phyloP scores from a whole-genome alignment of 163 green algal species.

The Trebouxiophyceae sp. region DNA sequence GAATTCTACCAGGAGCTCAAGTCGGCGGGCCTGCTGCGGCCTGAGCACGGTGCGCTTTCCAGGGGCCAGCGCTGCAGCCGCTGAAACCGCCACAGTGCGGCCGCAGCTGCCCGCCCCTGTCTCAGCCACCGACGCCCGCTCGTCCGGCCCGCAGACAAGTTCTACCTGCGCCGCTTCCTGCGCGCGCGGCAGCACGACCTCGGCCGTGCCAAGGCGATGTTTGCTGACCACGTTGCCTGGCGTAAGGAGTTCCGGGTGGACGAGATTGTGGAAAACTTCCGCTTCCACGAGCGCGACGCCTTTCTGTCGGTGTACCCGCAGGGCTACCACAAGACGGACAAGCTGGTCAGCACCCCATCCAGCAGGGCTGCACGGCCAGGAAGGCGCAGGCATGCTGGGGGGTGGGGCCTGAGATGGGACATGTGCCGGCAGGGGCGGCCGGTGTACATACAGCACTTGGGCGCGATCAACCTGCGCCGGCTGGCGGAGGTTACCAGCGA shows the following conservation, averaged over 20 bases:
- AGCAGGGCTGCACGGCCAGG: no score
- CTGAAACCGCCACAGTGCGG: background rate
- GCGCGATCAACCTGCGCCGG: constrained; percentile 67
- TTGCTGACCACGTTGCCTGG: constrained; percentile 69
- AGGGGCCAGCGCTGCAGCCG: background rate
- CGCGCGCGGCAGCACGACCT: constrained; percentile 78
- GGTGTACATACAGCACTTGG: constrained; percentile 88
- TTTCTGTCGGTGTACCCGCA: constrained; percentile 82
- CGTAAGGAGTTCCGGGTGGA: constrained; percentile 62
- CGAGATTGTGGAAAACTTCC: constrained; percentile 74
- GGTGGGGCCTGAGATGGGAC: no score
- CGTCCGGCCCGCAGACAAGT: constrained; percentile 56
- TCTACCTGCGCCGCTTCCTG: constrained; percentile 77
- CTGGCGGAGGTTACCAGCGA: constrained; percentile 75
- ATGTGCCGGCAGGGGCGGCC: constrained; percentile 70
- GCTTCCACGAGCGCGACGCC: constrained; percentile 75
- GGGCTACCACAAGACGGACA: constrained; percentile 87
- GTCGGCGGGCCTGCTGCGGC: background rate
- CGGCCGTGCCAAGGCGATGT: constrained; percentile 72
- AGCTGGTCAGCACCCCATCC: constrained; percentile 42
- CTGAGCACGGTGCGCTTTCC: background rate
- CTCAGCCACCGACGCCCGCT: background rate
- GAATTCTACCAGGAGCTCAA: background rate
- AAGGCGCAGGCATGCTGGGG: no score
- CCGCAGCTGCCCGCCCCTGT: background rate